Percentiles rank a stretch among this genome's conserved stretches.
Conservation (phyloP, 108 stramenopile species). For the Aurantiochytrium sp. region DNA sequence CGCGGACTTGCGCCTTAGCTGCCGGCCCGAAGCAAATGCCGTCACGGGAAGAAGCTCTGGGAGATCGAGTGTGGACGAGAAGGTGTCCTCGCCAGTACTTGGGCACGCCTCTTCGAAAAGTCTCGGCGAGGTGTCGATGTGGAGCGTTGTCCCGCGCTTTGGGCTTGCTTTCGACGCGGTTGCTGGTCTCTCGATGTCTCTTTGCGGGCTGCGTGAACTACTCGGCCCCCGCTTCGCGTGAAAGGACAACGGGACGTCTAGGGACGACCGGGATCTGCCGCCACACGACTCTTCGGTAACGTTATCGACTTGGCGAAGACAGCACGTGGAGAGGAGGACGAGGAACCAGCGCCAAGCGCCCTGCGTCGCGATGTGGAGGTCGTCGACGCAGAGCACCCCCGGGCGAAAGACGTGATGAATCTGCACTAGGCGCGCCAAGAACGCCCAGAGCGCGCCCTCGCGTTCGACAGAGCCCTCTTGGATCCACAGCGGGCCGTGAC, state of each 20-base stretch:
- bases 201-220: no score
- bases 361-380: neutral
- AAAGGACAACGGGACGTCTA: no score
- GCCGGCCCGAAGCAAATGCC: no score
- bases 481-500: neutral
- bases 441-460: neutral
- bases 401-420: neutral
- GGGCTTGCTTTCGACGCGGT: neutral
- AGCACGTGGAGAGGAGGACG: neutral
- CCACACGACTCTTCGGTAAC: neutral
- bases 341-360: constrained; percentile 1
- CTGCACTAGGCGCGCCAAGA: neutral
- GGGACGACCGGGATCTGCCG: no score
- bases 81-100: no score
- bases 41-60: no score
- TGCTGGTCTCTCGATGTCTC: no score
- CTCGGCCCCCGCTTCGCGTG: no score
- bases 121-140: neutral
- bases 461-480: neutral
- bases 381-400: neutral
- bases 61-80: no score
- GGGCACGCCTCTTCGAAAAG: no score
- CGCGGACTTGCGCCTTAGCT: no score
- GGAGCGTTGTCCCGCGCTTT: neutral
- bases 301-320: neutral